Evolutionary conservation across 2,329 filamentous ascomycete genomes (phyloP), one percentile per base, ranked within the genome.

Genomic region (Botrytis deweyae): DNA sequence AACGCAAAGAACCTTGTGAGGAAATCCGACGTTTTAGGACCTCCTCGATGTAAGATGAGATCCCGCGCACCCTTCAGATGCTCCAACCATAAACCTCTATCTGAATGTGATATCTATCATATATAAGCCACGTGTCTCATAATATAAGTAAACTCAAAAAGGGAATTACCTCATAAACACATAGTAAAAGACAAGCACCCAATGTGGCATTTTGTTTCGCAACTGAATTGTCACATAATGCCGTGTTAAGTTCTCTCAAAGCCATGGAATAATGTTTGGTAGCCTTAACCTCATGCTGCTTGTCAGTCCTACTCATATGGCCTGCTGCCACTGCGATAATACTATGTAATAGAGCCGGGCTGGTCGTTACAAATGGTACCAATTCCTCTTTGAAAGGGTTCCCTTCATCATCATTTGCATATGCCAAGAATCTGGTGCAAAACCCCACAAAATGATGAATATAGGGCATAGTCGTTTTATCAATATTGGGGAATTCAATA

Each of bases 401-500:
- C 3, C 77, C 76, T 58, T 81, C 78, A 69, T 77, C 78, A 49
- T 81, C 79, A 62, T 80, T 80, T 2, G 78, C 74, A 74, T 81
- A 81, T 20, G 76, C 77, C 25, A 81, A 62, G 62, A 81, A 80
- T 12, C 79, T 74, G 16, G 74, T 77, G 46, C 79, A 80, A 73
- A 81, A 80, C 18, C 78, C 78, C 58, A 80, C 76, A 68, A 80
- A 81, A 69, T 81, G 79, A 68, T 80, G 79, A n/a, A 81, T 77
- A 59, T 79, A 81, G 6, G 77, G 77, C 66, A 81, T 77, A 0
- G 77, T 79, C 2, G 74, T 64, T 52, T 77, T 75, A 40, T 79
- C 76, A 16, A 80, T 74, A 68, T 77, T 78, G 0, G 79, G 79
- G 40, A 81, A 79, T 67, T 81, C 79, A 25, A 80, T 74, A 0